These are phyloP conservation scores for Cordyceps pruinosa DNA, from an alignment of 2,329 filamentous ascomycete genomes.

Conservation along the genomic window DNA sequence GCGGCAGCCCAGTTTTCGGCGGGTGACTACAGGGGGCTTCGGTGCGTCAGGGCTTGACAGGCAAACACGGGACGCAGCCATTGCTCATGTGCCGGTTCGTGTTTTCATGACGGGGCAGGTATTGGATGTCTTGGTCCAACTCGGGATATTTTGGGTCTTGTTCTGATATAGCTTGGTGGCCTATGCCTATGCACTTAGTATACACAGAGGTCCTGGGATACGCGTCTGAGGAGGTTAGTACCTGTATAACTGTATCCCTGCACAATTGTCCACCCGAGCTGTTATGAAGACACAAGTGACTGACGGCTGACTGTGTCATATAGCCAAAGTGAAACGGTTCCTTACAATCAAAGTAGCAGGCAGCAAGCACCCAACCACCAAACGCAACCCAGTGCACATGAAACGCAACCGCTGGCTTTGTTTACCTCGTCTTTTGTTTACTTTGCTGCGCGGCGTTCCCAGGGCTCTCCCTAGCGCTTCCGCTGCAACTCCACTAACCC, in stretches of 20 bases:
- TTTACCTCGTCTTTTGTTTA: conserved; percentile 7
- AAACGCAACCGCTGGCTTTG: too few relatives aligned
- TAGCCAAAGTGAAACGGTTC: not conserved
- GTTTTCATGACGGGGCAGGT: not conserved
- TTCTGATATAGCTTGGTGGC: not conserved
- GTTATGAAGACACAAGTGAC: too few relatives aligned
- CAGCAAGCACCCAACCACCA: not conserved
- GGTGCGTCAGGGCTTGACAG: not conserved
- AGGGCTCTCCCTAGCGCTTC: not conserved
- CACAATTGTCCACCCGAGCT: too few relatives aligned
- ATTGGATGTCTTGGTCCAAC: not conserved
- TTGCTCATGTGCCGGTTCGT: not conserved
- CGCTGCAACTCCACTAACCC: not conserved
- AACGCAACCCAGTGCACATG: too few relatives aligned
- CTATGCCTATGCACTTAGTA: too few relatives aligned
- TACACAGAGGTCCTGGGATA: too few relatives aligned
- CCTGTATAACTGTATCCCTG: not conserved
- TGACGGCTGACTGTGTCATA: not conserved
- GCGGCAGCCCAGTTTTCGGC: conserved; percentile 2
- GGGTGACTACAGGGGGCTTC: not conserved
- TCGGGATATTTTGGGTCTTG: not conserved
- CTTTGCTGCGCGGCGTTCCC: not conserved
- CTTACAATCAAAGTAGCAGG: too few relatives aligned
- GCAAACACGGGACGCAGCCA: not conserved
- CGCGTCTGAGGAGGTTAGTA: not conserved